Evolutionary conservation across 257 asterid species (phyloP).

Genomic region (Parsonsia alboflavescens): DNA sequence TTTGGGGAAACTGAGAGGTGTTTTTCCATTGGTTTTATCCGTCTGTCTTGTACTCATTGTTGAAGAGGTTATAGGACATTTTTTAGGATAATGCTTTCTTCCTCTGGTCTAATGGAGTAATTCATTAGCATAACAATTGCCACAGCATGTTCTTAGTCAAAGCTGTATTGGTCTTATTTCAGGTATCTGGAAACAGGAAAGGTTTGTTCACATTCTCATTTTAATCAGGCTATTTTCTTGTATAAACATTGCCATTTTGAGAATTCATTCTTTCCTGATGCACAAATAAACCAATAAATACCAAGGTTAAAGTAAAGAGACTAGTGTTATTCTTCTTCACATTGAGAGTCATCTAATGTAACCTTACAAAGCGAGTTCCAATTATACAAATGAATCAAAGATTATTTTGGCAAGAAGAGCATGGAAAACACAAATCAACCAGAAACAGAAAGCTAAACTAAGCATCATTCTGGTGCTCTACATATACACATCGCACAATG

Average conservation of each 20-base stretch:
- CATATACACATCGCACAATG: constrained; percentile 8
- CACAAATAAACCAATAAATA: neutral
- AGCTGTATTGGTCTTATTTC: too few relatives aligned
- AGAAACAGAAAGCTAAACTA: neutral
- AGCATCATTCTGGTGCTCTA: constrained; percentile 9
- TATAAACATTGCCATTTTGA: too few relatives aligned
- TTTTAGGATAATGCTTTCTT: neutral
- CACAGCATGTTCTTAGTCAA: neutral
- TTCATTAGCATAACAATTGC: neutral
- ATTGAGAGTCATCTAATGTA: neutral
- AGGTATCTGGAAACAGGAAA: too few relatives aligned
- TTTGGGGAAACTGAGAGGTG: constrained; percentile 6
- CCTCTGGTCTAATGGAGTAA: too few relatives aligned
- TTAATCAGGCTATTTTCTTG: too few relatives aligned
- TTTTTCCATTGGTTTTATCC: neutral
- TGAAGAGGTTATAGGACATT: neutral
- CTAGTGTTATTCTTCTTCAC: neutral
- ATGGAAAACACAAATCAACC: neutral
- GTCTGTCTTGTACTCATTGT: neutral
- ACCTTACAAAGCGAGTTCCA: neutral
- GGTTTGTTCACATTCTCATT: too few relatives aligned
- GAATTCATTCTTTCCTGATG: neutral
- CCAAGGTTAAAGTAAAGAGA: neutral
- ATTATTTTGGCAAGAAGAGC: constrained; percentile 1
- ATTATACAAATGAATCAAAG: neutral